Base-by-base conservation (phyloP, 2,329 filamentous ascomycete genomes). In the Penicillium sp. region DNA sequence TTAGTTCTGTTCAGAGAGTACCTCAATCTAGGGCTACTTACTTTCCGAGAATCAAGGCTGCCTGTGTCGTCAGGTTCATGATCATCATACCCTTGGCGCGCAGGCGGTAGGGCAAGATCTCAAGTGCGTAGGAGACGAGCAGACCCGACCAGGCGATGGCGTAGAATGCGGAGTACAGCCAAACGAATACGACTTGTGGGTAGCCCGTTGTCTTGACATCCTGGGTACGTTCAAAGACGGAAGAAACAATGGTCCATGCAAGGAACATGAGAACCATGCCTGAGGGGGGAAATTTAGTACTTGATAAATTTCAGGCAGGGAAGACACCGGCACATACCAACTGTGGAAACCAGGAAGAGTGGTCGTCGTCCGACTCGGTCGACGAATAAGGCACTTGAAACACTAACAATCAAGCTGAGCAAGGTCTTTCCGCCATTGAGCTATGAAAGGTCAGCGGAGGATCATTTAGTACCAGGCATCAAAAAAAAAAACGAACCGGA, bases 41-140 rank as follows among this genome's bases (percentile, higher is more conserved):
- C 76, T 84, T 82, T 66, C 82, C 81, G 57, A 87, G 77, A 47
- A 84, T 82, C 35, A 87, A 73, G 30, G 84, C 77, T 43, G 82
- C 82, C 69, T 87, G 83, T 19, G 87, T 40, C 8, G 73, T 74
- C 8, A 79, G 49, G 2, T 70, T 65, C 11, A 65, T 64, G 35
- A 77, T 70, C 56, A 79, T 78, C 57, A 70, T 54, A 23, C 70
- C 74, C 56, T 70, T 70, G 53, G 71, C 67, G 3, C 74, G 73
- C 6, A 75, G 63, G 32, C 66, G 65, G 61, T 65, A 76, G 1
- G 74, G 74, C 8, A 69, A 67, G 18, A 65, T 68, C 51, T 70
- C 68, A 10, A 68, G 57, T 5, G 63, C 45, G 39, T 70, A 69
- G 2, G 64, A 61, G 32, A 69, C 60, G 8, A 65, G 50, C 7